Evolutionary conservation across 306 rosid species (phyloP).

Genomic region (Gillenia trifoliata): DNA sequence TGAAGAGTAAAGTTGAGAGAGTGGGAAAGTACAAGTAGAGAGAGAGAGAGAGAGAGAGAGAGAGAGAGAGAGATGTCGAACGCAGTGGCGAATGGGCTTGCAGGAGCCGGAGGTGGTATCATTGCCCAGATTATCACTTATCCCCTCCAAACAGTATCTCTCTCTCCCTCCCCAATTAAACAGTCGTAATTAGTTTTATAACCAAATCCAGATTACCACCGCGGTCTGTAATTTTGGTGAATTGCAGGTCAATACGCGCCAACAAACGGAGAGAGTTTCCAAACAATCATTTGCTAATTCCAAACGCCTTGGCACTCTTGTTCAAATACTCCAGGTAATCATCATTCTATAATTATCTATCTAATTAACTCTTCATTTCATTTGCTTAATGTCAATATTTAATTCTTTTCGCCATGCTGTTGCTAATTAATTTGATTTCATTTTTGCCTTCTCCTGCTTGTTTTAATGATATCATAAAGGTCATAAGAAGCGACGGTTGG

Average conservation of each 20-base stretch:
- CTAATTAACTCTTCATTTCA: no score
- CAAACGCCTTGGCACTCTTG: conserved; percentile 38
- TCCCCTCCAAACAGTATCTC: conserved; percentile 67
- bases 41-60: not conserved
- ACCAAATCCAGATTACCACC: no score
- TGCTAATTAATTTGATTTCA: not conserved
- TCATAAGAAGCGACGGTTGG: conserved; percentile 67
- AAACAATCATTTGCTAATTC: conserved; percentile 27
- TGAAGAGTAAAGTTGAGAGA: no score
- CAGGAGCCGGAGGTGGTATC: conserved; percentile 84
- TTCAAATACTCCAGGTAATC: conserved; percentile 60
- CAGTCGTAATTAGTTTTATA: no score
- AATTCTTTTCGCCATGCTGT: no score
- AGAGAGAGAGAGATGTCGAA: conserved; percentile 30
- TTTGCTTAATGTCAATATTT: no score
- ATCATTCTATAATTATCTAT: conserved; percentile 3
- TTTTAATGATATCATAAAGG: conserved; percentile 24
- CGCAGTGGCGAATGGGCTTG: conserved; percentile 74
- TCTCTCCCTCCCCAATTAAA: no score
- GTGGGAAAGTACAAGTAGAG: no score
- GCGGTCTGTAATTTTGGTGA: not conserved
- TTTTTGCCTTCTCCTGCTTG: no score
- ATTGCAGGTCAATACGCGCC: conserved; percentile 73
- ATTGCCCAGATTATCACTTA: conserved; percentile 82
- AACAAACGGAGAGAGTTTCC: conserved; percentile 76